A percentile compares a stretch with the other conserved stretches of the same genome.
These are phyloP conservation scores for Cytospora schulzeri DNA, from an alignment of 2,329 filamentous ascomycete genomes.

Conservation along the genomic window DNA sequence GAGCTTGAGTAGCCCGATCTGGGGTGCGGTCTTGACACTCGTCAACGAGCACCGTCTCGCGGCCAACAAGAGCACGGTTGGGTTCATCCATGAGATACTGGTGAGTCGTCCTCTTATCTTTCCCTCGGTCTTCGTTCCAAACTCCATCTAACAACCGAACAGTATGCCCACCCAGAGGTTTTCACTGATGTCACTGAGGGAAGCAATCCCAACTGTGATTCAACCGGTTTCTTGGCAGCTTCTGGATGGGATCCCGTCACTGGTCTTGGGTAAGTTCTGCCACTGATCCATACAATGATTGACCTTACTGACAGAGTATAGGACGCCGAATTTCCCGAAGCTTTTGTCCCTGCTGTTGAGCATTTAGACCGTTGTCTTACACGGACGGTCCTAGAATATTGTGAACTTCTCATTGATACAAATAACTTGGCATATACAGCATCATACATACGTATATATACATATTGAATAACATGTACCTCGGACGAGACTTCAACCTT, in stretches of 20 bases:
- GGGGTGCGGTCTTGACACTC: conserved; percentile 50
- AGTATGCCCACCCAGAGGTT: conserved; percentile 35
- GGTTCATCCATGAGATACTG: conserved; percentile 55
- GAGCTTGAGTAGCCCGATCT: conserved; percentile 51
- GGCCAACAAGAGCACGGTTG: conserved; percentile 48
- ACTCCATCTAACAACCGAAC: background rate
- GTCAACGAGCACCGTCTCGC: conserved; percentile 53
- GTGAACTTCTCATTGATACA: background rate
- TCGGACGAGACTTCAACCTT: background rate
- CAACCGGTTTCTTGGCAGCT: conserved; percentile 45
- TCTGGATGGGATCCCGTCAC: conserved; percentile 46
- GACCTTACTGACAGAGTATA: conserved; percentile 5
- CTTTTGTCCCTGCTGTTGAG: conserved; percentile 39
- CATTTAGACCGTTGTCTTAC: background rate
- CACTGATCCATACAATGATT: background rate
- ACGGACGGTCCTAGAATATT: background rate
- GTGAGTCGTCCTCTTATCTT: conserved; percentile 29
- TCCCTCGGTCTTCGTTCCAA: rapidly evolving
- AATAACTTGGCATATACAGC: background rate
- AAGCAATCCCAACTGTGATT: conserved; percentile 40
- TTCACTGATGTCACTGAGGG: conserved; percentile 40
- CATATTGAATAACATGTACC: background rate
- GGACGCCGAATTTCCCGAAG: conserved; percentile 39
- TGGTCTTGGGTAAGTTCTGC: conserved; percentile 37
- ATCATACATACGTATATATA: background rate